Conservation (phyloP, 345 rosid species). For the Eucalyptus tenuipes region DNA sequence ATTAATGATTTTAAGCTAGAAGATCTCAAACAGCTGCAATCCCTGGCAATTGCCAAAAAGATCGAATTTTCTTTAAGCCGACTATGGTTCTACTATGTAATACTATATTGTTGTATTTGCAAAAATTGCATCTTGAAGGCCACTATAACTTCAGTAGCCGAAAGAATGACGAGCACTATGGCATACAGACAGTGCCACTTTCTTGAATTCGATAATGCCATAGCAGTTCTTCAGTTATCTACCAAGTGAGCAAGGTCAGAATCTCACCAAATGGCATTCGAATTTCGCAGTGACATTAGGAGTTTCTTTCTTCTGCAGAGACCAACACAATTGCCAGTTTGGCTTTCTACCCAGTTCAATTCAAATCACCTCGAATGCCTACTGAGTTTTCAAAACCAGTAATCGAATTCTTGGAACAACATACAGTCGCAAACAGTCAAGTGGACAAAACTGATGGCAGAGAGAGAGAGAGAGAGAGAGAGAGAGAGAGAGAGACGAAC, state of each 20-base stretch:
- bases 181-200: not conserved
- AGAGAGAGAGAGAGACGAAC: slow-evolving; percentile 16
- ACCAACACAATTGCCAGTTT: not conserved
- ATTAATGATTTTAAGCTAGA: not conserved
- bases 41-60: not conserved
- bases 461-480: not conserved
- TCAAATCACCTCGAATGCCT: not conserved
- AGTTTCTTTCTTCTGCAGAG: not conserved
- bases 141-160: not conserved
- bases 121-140: not conserved
- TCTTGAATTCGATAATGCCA: not conserved
- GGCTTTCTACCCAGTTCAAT: not conserved
- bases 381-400: not conserved
- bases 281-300: not conserved
- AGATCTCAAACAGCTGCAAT: not conserved
- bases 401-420: not conserved
- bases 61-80: not conserved
- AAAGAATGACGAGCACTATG: not conserved
- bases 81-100: not conserved
- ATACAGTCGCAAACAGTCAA: not conserved
- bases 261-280: not conserved
- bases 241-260: not conserved
- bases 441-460: not conserved
- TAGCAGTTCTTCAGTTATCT: not conserved
- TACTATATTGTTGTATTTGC: not conserved